Evolutionary conservation across 257 asterid genomes (phyloP).

Genomic region (Penstemon davidsonii): DNA sequence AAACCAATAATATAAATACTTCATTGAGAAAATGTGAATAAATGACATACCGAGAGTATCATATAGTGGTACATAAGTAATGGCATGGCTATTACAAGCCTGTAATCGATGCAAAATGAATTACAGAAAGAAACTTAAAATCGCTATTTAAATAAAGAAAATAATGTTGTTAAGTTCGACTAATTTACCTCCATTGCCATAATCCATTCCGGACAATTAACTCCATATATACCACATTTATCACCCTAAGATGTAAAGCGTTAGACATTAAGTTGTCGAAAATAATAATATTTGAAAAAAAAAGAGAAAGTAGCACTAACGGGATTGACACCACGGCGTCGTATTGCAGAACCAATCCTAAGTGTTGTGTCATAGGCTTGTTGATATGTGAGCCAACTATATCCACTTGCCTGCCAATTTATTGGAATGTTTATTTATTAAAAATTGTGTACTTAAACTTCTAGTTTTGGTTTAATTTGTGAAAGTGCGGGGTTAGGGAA

Average conservation of each 20-base stretch:
- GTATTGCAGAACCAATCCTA: slow-evolving; percentile 74
- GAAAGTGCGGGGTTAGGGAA: not conserved
- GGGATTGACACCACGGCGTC: slow-evolving; percentile 69
- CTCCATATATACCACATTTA: slow-evolving; percentile 85
- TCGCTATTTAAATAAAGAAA: not conserved
- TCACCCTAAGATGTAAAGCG: slow-evolving; percentile 54
- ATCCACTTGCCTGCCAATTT: slow-evolving; percentile 60
- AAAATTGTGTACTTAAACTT: not conserved
- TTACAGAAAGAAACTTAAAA: not conserved
- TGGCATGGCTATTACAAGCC: slow-evolving; percentile 86
- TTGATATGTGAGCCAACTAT: slow-evolving; percentile 65
- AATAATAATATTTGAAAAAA: not conserved
- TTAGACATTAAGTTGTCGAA: not conserved
- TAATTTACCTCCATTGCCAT: slow-evolving; percentile 81
- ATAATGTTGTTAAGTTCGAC: not conserved
- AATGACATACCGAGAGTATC: slow-evolving; percentile 73
- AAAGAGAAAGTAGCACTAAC: slow-evolving; percentile 33
- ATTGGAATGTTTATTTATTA: not conserved
- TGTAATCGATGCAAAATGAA: slow-evolving; percentile 32
- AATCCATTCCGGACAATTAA: slow-evolving; percentile 87
- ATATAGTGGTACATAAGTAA: slow-evolving; percentile 81
- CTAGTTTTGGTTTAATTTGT: not conserved
- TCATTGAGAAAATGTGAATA: not conserved
- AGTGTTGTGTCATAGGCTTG: slow-evolving; percentile 53
- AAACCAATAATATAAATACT: not conserved